Conservation (phyloP, 2,329 filamentous ascomycete genomes). For the Lojkania enalia region DNA sequence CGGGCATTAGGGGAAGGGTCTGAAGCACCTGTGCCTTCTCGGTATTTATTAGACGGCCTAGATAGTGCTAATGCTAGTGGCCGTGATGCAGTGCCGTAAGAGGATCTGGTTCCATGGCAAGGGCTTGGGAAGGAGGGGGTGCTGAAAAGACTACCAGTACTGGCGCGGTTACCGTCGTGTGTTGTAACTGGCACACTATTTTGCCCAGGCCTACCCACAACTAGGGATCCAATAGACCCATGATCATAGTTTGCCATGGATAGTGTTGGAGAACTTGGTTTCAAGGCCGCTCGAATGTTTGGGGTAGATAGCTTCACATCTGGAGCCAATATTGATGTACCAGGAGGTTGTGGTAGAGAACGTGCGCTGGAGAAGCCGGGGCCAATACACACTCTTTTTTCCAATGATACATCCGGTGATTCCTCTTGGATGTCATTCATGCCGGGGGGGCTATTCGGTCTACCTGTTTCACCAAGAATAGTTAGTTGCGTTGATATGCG, state of each 20-base stretch:
- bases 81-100: slow-evolving; percentile 52
- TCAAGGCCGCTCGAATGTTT: slow-evolving; percentile 44
- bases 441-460: slow-evolving; percentile 38
- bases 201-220: slow-evolving; percentile 10
- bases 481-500: slow-evolving; percentile 50
- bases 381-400: slow-evolving; percentile 15
- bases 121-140: slow-evolving; percentile 64
- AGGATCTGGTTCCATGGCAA: slow-evolving; percentile 82
- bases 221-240: slow-evolving; percentile 22
- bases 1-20: slow-evolving; percentile 11
- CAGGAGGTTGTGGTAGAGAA: slow-evolving; percentile 31
- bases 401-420: slow-evolving; percentile 20
- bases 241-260: slow-evolving; percentile 41
- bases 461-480: slow-evolving; percentile 44
- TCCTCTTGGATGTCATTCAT: slow-evolving; percentile 48
- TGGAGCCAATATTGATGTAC: slow-evolving; percentile 38
- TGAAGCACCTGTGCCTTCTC: background rate
- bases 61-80: slow-evolving; percentile 61
- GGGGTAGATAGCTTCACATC: slow-evolving; percentile 40
- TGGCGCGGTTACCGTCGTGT: slow-evolving; percentile 26
- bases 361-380: slow-evolving; percentile 19
- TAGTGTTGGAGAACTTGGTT: slow-evolving; percentile 45
- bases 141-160: slow-evolving; percentile 35
- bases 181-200: background rate
- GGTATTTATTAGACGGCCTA: slow-evolving; percentile 21